phyloP scores from a whole-genome alignment of 1,284 basidiomycete genomes.

The Ganoderma leucocontextum region DNA sequence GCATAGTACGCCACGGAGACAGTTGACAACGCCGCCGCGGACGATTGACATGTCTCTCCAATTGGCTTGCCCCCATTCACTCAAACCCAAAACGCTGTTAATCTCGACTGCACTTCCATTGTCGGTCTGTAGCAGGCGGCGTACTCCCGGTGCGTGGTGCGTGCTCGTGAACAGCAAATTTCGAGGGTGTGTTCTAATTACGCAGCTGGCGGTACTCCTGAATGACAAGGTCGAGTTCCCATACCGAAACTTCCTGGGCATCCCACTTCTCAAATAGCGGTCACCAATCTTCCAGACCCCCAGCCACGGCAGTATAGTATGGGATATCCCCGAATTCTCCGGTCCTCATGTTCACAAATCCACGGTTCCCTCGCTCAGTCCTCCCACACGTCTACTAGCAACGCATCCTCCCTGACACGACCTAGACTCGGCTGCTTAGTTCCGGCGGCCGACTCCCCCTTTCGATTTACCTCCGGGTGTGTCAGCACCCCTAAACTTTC shows the following conservation, averaged over 20 bases:
- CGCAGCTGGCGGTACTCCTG: not conserved
- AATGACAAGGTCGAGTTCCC: not conserved
- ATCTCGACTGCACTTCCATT: not conserved
- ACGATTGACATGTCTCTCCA: not conserved
- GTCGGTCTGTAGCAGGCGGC: not conserved
- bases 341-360: conserved; percentile 3
- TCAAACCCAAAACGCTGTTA: not conserved
- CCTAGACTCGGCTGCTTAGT: not conserved
- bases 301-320: conserved; percentile 10
- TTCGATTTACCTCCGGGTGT: not conserved
- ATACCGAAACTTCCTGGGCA: not conserved
- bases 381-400: not conserved
- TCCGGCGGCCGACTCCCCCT: not conserved
- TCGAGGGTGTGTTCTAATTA: not conserved
- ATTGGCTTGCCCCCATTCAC: not conserved
- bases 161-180: not conserved
- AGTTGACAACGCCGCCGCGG: not conserved
- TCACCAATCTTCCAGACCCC: not conserved
- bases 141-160: not conserved
- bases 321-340: conserved; percentile 4
- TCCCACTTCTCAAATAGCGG: conserved; percentile 19
- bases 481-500: not conserved
- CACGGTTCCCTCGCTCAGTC: conserved; percentile 1
- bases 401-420: not conserved
- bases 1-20: not conserved